A percentile compares a stretch with the other conserved stretches of the same genome.
Conservation (phyloP, 176 grass and related monocot genomes). For the Melocanna baccifera region DNA sequence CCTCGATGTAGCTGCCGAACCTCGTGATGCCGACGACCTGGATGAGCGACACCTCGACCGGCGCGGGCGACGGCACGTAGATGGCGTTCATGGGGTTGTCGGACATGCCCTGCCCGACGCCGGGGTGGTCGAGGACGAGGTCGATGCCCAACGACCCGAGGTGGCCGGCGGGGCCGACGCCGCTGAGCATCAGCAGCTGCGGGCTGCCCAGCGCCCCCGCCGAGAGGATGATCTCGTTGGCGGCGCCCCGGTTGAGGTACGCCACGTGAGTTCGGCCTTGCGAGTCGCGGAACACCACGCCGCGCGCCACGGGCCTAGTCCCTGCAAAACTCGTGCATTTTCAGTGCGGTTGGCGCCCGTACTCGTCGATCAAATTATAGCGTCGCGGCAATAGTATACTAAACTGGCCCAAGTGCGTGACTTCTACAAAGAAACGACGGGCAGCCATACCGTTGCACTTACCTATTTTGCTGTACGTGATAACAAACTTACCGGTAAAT, state of each 20-base stretch:
- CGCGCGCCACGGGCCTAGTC: constrained; percentile 47
- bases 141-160: constrained; percentile 56
- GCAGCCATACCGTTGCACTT: not conserved
- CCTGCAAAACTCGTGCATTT: constrained; percentile 12
- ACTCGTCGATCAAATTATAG: not conserved
- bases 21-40: constrained; percentile 82
- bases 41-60: constrained; percentile 69
- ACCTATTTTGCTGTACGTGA: not conserved
- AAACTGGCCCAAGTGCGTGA: not conserved
- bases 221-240: constrained; percentile 67
- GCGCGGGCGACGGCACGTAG: constrained; percentile 62
- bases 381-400: not conserved
- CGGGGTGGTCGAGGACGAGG: constrained; percentile 51
- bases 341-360: not conserved
- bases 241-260: constrained; percentile 42
- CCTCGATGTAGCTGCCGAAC: constrained; percentile 83
- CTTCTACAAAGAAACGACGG: constrained; percentile 1
- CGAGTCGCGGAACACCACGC: constrained; percentile 65
- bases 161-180: constrained; percentile 62
- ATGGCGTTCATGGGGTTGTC: constrained; percentile 91
- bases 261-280: constrained; percentile 39
- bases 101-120: constrained; percentile 68
- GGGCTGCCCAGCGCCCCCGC: constrained; percentile 81
- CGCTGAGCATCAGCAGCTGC: constrained; percentile 87
- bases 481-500: not conserved